Base-by-base conservation (phyloP, 2,329 filamentous ascomycete genomes). In the Epicoccum nigrum region DNA sequence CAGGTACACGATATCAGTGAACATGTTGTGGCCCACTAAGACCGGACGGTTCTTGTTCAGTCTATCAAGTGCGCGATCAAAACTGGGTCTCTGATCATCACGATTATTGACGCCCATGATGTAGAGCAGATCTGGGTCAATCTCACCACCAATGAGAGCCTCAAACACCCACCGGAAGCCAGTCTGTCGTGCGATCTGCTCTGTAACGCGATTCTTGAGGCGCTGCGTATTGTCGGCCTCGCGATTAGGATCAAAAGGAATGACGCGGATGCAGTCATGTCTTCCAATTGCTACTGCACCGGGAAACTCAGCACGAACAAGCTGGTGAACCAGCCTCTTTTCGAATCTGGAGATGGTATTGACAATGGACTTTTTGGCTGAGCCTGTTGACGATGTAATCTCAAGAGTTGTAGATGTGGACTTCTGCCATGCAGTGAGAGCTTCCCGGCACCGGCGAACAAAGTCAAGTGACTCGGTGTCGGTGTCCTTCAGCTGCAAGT, bases 1-100 rank as follows among this genome's bases (percentile, higher is more conserved):
- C 28, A 88, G 70, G 60, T 87, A 87, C 28, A 83, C 79, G 3
- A 89, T 74, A 58, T 89, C 85, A 1, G 81, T 79, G 56, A 88
- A 83, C 51, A 84, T 76, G 59, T 89, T 88, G 70, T 89, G 85
- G 0, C 85, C 85, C 3, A 88, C 77, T 0, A 88, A 60, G 0
- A 84, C 74, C 2, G 79, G 77, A 12, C 77, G 75, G 16, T 75
- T 78, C 16, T 70, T 65, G 34, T 74, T 75, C 11, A 86, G 63
- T 4, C 72, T 67, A 4, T 68, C 59, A 44, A 77, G 72, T 0
- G 74, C 74, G 15, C 73, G 70, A 27, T 73, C 58, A 39, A 77
- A 76, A 25, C 72, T 69, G 27, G 67, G 63, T 25, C 68, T 72
- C 56, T 21, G 58, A 43, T 72, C 63, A 17, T 7, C 6, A 8